These are phyloP conservation scores for Prosopis cineraria DNA, from an alignment of 306 rosid species.

Conservation along the genomic window DNA sequence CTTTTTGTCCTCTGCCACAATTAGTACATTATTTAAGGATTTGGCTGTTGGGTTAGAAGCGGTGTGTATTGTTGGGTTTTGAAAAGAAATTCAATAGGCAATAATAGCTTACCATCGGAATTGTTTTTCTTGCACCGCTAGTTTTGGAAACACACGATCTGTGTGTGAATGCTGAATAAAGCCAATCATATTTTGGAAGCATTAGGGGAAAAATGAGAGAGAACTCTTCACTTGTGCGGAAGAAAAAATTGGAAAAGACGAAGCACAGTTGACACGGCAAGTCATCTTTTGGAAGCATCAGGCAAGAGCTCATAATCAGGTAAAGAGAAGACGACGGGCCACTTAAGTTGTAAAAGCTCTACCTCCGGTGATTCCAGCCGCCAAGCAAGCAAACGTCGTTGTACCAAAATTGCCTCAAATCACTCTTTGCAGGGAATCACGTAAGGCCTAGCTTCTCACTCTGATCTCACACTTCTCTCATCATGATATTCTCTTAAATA, in stretches of 20 bases:
- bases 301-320: too few species aligned
- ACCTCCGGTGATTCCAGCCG: neutral
- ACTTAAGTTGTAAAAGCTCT: neutral
- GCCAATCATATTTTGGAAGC: neutral
- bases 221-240: neutral
- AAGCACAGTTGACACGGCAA: slow-evolving; percentile 16
- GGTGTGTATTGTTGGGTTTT: neutral
- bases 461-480: slow-evolving; percentile 81
- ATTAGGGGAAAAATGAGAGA: slow-evolving; percentile 11
- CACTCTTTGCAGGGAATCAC: slow-evolving; percentile 57
- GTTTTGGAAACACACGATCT: neutral
- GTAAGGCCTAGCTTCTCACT: slow-evolving; percentile 63
- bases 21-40: neutral
- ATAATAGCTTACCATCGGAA: neutral
- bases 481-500: slow-evolving; percentile 59
- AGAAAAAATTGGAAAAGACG: neutral
- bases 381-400: slow-evolving; percentile 26
- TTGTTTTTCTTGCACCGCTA: neutral
- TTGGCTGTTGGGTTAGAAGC: neutral
- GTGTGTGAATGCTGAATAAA: neutral
- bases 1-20: neutral
- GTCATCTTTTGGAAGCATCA: slow-evolving; percentile 22
- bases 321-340: neutral
- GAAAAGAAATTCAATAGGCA: neutral
- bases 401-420: slow-evolving; percentile 35